phyloP scores from a whole-genome alignment of 257 asterid species.

The Orobanche coerulescens region DNA sequence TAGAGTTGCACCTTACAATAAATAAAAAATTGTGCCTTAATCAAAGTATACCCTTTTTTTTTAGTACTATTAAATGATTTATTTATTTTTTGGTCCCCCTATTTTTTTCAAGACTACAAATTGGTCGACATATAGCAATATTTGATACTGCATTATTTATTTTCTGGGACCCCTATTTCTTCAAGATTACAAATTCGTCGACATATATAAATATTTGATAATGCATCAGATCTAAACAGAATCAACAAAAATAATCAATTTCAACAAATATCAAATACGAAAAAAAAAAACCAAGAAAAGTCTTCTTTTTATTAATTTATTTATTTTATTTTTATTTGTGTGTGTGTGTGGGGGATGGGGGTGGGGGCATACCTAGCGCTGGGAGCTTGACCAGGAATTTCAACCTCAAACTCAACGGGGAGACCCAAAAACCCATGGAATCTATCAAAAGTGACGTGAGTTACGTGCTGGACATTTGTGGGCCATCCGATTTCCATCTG shows the following conservation, averaged over 20 bases:
- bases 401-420: conserved; percentile 70
- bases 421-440: conserved; percentile 88
- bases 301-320: too few species aligned
- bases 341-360: too few species aligned
- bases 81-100: too few species aligned
- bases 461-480: conserved; percentile 70
- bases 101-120: background rate
- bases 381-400: conserved; percentile 68
- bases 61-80: too few species aligned
- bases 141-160: background rate
- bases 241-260: background rate
- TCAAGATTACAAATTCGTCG: background rate
- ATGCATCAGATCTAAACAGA: conserved; percentile 21
- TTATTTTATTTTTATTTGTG: too few species aligned
- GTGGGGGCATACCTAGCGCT: conserved; percentile 79
- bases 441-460: conserved; percentile 89
- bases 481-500: conserved; percentile 93
- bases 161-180: too few species aligned
- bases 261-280: background rate
- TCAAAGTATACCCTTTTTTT: too few species aligned
- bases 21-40: too few species aligned
- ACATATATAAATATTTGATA: background rate
- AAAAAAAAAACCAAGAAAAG: background rate
- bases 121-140: background rate
- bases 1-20: too few species aligned